A percentile compares a stretch with the other conserved stretches of the same genome.
phyloP scores from a whole-genome alignment of 495 filamentous ascomycete species.

The Aspergillus heteromorphus region DNA sequence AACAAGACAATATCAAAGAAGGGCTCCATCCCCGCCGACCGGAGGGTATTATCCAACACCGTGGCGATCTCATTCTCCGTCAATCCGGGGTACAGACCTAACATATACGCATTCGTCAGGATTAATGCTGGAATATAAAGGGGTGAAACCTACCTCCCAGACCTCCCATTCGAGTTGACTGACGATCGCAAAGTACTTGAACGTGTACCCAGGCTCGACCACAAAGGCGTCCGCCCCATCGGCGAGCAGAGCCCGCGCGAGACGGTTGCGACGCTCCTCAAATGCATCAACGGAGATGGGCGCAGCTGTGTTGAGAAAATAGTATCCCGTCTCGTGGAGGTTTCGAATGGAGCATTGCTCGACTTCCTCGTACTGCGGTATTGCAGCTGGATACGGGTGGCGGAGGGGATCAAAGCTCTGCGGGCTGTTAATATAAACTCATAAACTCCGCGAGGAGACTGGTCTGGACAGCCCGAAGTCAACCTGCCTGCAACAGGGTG shows the following conservation, averaged over 20 bases:
- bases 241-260: conserved; percentile 42
- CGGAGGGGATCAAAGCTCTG: too few relatives aligned
- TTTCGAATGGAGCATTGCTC: conserved; percentile 43
- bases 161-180: conserved; percentile 53
- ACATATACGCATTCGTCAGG: not conserved
- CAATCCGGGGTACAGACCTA: conserved; percentile 41
- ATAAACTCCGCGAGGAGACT: too few relatives aligned
- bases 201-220: conserved; percentile 52
- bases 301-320: conserved; percentile 38
- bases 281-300: conserved; percentile 40
- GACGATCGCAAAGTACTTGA: conserved; percentile 53
- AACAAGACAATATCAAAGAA: conserved; percentile 57
- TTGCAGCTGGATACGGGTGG: not conserved
- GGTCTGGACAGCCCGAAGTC: too few relatives aligned
- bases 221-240: conserved; percentile 45
- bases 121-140: not conserved
- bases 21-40: conserved; percentile 40
- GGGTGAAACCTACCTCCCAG: conserved; percentile 35
- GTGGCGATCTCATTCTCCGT: conserved; percentile 46
- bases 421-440: too few relatives aligned
- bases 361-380: conserved; percentile 14
- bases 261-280: conserved; percentile 37
- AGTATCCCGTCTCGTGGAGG: conserved; percentile 31
- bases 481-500: not conserved
- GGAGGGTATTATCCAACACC: conserved; percentile 44